phyloP scores from a whole-genome alignment of 768 basidiomycete species.

The Crucibulum laeve region DNA sequence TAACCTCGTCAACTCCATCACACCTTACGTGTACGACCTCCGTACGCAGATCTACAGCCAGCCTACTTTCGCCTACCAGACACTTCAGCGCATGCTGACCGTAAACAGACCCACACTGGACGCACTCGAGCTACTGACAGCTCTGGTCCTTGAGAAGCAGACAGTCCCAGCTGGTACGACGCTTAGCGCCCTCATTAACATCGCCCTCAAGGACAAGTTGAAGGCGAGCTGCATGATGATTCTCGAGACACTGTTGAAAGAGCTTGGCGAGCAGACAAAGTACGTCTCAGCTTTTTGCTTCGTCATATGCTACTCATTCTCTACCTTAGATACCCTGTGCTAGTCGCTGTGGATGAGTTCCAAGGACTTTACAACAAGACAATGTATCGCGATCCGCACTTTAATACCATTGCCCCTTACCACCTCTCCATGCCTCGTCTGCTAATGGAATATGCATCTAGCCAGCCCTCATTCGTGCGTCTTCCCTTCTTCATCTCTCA shows the following conservation, averaged over 20 bases:
- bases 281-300: neutral
- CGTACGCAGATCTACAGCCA: slow-evolving; percentile 77
- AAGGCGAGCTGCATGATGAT: slow-evolving; percentile 43
- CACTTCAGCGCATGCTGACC: slow-evolving; percentile 54
- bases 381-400: slow-evolving; percentile 71
- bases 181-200: slow-evolving; percentile 50
- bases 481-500: too few species aligned
- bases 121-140: slow-evolving; percentile 44
- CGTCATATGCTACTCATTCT: neutral
- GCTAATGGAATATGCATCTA: slow-evolving; percentile 76
- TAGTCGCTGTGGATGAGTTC: slow-evolving; percentile 86
- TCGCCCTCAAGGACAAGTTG: slow-evolving; percentile 50
- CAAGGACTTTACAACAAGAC: slow-evolving; percentile 73
- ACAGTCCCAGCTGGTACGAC: slow-evolving; percentile 43
- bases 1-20: slow-evolving; percentile 79
- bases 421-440: slow-evolving; percentile 78
- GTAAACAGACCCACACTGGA: slow-evolving; percentile 51
- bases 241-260: slow-evolving; percentile 53
- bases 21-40: slow-evolving; percentile 68
- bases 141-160: too few species aligned
- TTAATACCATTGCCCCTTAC: slow-evolving; percentile 61
- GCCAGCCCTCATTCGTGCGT: too few species aligned
- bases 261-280: slow-evolving; percentile 21
- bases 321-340: slow-evolving; percentile 58
- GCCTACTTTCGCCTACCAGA: slow-evolving; percentile 56